Evolutionary conservation across 495 filamentous ascomycete species (phyloP).

Genomic region (Copromyces sp.): DNA sequence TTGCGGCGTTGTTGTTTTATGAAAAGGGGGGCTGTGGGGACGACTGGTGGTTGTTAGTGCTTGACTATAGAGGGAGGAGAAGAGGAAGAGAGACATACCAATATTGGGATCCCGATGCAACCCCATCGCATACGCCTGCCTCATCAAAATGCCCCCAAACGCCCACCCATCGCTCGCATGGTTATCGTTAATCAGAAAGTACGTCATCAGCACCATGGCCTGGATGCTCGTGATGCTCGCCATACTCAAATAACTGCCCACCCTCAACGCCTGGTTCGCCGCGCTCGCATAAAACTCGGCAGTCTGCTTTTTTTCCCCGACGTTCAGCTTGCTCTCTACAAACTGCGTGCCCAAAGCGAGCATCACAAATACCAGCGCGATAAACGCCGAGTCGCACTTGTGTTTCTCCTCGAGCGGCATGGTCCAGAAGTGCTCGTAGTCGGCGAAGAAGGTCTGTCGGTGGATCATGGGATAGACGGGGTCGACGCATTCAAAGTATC

Average conservation of each 20-base stretch:
- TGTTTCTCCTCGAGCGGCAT: constrained; percentile 39
- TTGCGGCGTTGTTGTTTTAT: constrained; percentile 63
- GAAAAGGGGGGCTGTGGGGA: constrained; percentile 44
- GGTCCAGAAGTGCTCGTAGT: constrained; percentile 64
- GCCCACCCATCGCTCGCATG: constrained; percentile 67
- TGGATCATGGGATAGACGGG: constrained; percentile 66
- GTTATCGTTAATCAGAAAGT: constrained; percentile 71
- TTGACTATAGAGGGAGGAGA: neutral
- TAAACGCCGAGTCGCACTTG: constrained; percentile 45
- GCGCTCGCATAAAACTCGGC: constrained; percentile 70
- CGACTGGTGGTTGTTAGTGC: constrained; percentile 25
- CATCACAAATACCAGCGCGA: constrained; percentile 58
- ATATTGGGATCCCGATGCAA: constrained; percentile 64
- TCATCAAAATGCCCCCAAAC: constrained; percentile 58
- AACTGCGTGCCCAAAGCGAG: constrained; percentile 67
- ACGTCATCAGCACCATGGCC: constrained; percentile 63
- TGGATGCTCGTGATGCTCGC: constrained; percentile 57
- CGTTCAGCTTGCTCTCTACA: constrained; percentile 41
- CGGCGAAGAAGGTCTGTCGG: constrained; percentile 52
- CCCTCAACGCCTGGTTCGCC: constrained; percentile 55
- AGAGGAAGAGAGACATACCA: constrained; percentile 19
- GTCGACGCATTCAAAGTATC: constrained; percentile 66
- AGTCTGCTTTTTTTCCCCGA: constrained; percentile 50
- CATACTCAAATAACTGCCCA: constrained; percentile 58
- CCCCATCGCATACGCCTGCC: constrained; percentile 69